Percentiles rank a stretch among this genome's conserved stretches.
phyloP scores from a whole-genome alignment of 2,329 filamentous ascomycete species.

The Ophiostoma australiae region DNA sequence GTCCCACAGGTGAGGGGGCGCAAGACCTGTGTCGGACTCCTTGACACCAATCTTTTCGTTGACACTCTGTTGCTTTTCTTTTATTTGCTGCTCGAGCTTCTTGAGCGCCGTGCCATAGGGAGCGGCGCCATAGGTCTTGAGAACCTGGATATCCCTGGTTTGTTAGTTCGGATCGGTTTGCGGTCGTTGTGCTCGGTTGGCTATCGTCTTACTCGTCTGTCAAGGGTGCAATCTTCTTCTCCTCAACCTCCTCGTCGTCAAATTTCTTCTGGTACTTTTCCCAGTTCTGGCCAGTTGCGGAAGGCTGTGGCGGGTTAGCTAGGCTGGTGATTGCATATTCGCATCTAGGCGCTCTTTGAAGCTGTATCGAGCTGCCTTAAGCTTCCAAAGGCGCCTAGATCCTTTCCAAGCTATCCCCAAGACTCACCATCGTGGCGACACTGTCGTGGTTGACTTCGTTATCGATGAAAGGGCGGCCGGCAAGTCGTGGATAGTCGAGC shows the following conservation, averaged over 20 bases:
- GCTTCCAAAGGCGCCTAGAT: neutral
- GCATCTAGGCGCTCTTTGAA: neutral
- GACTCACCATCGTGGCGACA: slow-evolving; percentile 14
- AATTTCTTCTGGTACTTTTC: slow-evolving; percentile 99
- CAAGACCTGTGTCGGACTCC: slow-evolving; percentile 97
- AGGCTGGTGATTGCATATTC: neutral
- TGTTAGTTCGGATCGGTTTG: slow-evolving; percentile 1
- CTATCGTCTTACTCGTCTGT: slow-evolving; percentile 71
- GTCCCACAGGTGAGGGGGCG: slow-evolving; percentile 98
- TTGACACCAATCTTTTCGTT: slow-evolving; percentile 97
- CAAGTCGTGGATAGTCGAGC: neutral
- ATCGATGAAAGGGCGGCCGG: slow-evolving; percentile 17
- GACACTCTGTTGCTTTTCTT: slow-evolving; percentile 95
- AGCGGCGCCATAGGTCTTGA: slow-evolving; percentile 97
- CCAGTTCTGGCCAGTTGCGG: slow-evolving; percentile 89
- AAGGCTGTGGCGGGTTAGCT: slow-evolving; percentile 59
- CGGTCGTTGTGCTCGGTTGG: neutral
- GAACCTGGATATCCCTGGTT: slow-evolving; percentile 90
- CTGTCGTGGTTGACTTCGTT: slow-evolving; percentile 4
- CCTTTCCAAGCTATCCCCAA: neutral
- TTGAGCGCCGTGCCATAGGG: slow-evolving; percentile 91
- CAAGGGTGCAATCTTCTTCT: slow-evolving; percentile 98
- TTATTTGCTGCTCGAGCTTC: slow-evolving; percentile 98
- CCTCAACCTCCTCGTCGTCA: slow-evolving; percentile 91
- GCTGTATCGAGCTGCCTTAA: neutral